Conservation (phyloP, 805 yeast genomes). For the Dipodascus albidus region DNA sequence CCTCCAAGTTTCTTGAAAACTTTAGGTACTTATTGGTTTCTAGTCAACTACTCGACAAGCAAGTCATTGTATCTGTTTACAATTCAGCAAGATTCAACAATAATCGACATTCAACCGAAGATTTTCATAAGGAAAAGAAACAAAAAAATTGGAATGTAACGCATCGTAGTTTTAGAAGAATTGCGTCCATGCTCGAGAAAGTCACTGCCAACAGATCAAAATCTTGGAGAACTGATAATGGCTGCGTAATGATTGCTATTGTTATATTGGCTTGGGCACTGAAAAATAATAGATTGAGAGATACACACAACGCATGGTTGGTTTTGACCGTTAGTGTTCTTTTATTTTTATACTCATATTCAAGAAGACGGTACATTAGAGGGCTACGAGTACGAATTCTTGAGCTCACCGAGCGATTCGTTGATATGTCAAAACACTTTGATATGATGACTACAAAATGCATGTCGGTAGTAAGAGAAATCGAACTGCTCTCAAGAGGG, state of each 20-base stretch:
- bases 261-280: slow-evolving; percentile 23
- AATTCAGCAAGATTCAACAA: slow-evolving; percentile 17
- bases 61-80: slow-evolving; percentile 14
- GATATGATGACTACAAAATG: slow-evolving; percentile 21
- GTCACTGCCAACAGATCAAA: slow-evolving; percentile 8
- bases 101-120: slow-evolving; percentile 8
- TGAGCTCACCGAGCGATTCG: slow-evolving; percentile 16
- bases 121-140: too few species aligned
- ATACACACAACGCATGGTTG: slow-evolving; percentile 12
- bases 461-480: slow-evolving; percentile 20
- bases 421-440: slow-evolving; percentile 16
- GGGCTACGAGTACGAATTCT: slow-evolving; percentile 21
- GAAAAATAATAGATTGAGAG: slow-evolving; percentile 3
- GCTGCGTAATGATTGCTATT: slow-evolving; percentile 24
- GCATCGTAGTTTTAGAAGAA: not conserved
- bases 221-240: slow-evolving; percentile 27
- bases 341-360: slow-evolving; percentile 23
- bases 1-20: slow-evolving; percentile 34
- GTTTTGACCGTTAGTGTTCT: slow-evolving; percentile 19
- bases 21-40: slow-evolving; percentile 40
- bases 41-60: slow-evolving; percentile 35
- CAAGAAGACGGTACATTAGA: slow-evolving; percentile 23
- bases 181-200: slow-evolving; percentile 6
- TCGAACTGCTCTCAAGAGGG: slow-evolving; percentile 21
- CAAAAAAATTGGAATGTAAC: too few species aligned